Evolutionary conservation across 176 grass and related monocot species (phyloP), one percentile per base, ranked within the genome.

Genomic region (Olyra latifolia): DNA sequence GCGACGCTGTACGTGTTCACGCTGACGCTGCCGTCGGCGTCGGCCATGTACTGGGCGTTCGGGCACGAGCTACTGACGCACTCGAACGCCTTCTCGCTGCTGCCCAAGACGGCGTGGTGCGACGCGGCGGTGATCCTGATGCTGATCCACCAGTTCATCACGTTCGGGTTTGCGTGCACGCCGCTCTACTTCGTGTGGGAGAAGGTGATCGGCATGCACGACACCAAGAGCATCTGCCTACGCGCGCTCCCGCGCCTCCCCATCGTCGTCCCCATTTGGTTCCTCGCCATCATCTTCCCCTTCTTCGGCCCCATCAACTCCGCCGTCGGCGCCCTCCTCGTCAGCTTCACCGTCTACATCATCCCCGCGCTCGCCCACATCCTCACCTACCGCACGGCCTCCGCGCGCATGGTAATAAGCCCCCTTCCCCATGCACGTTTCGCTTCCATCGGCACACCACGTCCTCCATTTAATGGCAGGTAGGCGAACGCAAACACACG

Each of bases 171-270:
- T 86, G 92, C 92, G 3, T 91, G 88, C 88, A 91, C 88, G 4
- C 92, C 92, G 76, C 92, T 94, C 83, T 94, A 91, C 89, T 94
- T 94, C 92, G 92, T 94, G 71, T 94, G 92, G 92, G 92, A 94
- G 88, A 94, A 94, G 83, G 83, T 87, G 75, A 87, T 89, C 83
- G 87, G 87, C 12, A 89, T 92, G 83, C 91, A 89, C 80, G 84
- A 84, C 88, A 55, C 88, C 77, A 90, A 93, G 91, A 89, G 87
- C 87, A 63, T 89, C 66, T 89, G 46, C 85, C 70, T 88, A 22
- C 85, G 87, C 46, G 84, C 91, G 15, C 80, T 88, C 20, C 82
- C 78, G 13, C 63, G 91, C 20, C 88, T 93, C 4, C 91, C 91
- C 71, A 83, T 93, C 60, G 91, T 93, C 13, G 83, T 93, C 22